Conservation (phyloP, 108 stramenopile species). For the Cafeteria roenbergensis region DNA sequence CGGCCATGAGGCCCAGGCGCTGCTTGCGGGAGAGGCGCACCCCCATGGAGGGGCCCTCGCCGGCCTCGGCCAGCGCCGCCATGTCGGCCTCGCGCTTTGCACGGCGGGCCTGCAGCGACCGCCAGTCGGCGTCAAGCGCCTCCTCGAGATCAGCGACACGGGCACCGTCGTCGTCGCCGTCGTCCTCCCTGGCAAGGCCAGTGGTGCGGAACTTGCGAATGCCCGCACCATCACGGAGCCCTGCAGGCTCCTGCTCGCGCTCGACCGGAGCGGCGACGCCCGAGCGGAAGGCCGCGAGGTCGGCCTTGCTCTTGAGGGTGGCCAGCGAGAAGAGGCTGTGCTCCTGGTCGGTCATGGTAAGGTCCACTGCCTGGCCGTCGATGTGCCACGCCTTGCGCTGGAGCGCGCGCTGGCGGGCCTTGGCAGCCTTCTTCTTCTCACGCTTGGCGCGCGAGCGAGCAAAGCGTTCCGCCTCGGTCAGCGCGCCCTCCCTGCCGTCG, state of each 20-base stretch:
- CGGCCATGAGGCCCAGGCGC: neutral
- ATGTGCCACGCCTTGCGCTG: neutral
- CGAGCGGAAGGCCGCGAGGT: neutral
- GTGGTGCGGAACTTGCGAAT: neutral
- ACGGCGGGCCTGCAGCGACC: too few species aligned
- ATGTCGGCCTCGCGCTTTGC: neutral
- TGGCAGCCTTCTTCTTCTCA: slow-evolving; percentile 73
- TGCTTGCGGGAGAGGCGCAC: neutral
- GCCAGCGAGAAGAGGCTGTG: neutral
- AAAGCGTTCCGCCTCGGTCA: slow-evolving; percentile 46
- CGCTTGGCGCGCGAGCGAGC: slow-evolving; percentile 62
- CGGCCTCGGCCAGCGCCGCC: too few species aligned
- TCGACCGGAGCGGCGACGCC: slow-evolving; percentile 25
- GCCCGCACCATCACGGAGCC: slow-evolving; percentile 16
- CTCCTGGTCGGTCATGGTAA: neutral
- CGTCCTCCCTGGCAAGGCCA: too few species aligned
- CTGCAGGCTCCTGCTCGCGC: slow-evolving; percentile 44
- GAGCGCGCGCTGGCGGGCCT: slow-evolving; percentile 61
- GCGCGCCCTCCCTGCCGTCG: slow-evolving; percentile 40
- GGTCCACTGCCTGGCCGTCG: neutral
- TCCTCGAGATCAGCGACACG: too few species aligned
- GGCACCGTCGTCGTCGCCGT: slow-evolving; percentile 27
- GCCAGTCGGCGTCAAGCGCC: too few species aligned
- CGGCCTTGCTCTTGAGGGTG: neutral
- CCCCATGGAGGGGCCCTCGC: neutral